phyloP scores from a whole-genome alignment of 805 yeast species.

The Yarrowia sp. region DNA sequence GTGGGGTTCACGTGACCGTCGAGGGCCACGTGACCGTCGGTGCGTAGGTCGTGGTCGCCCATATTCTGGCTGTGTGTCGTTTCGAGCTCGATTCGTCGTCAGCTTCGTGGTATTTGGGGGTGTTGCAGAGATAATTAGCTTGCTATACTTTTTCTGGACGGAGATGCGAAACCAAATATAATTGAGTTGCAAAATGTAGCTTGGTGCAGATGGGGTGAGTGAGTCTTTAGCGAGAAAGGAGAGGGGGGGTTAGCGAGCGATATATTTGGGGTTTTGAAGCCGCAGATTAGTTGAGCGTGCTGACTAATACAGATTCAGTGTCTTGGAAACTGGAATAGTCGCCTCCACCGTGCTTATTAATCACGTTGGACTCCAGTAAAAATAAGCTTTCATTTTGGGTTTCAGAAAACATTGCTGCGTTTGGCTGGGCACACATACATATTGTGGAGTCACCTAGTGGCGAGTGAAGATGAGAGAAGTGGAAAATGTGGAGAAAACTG shows the following conservation, averaged over 20 bases:
- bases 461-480: not conserved
- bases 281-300: too few species aligned
- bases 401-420: constrained; percentile 21
- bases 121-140: constrained; percentile 3
- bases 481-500: too few species aligned
- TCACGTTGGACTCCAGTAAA: too few species aligned
- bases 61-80: not conserved
- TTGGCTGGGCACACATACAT: not conserved
- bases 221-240: not conserved
- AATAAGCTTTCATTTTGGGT: not conserved
- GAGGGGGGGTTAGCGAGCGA: not conserved
- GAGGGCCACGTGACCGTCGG: not conserved
- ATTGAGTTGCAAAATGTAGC: constrained; percentile 3
- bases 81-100: too few species aligned
- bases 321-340: too few species aligned
- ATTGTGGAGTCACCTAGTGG: not conserved
- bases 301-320: too few species aligned
- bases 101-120: not conserved
- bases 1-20: constrained; percentile 2
- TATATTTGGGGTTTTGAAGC: not conserved
- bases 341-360: too few species aligned
- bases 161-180: constrained; percentile 13
- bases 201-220: not conserved
- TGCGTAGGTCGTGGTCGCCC: constrained; percentile 3
- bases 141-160: not conserved